Conservation (phyloP, 495 filamentous ascomycete genomes). For the Elasticomyces elasticus region DNA sequence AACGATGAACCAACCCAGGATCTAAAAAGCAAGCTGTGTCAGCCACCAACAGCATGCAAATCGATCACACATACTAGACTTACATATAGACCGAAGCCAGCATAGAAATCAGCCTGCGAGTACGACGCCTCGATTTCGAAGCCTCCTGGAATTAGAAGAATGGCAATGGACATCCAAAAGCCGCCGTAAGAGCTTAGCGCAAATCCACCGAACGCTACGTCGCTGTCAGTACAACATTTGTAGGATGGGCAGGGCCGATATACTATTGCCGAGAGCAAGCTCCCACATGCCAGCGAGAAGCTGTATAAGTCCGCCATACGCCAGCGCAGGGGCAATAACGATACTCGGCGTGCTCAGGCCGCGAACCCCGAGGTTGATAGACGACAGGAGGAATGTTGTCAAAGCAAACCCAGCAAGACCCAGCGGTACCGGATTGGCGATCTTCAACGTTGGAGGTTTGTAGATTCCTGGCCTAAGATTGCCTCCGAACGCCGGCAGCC, state of each 20-base stretch:
- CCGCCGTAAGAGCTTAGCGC: conserved; percentile 18
- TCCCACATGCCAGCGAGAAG: conserved; percentile 23
- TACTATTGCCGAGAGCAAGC: conserved; percentile 14
- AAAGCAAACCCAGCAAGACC: conserved; percentile 19
- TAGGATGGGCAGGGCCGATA: not conserved
- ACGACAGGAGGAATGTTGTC: conserved; percentile 18
- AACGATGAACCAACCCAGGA: conserved; percentile 17
- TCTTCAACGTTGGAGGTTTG: conserved; percentile 7
- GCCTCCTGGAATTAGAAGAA: conserved; percentile 16
- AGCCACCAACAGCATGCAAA: too few species aligned
- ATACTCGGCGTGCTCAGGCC: conserved; percentile 1
- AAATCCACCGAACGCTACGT: conserved; percentile 13
- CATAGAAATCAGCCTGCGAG: conserved; percentile 7
- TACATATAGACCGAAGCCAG: conserved; percentile 14
- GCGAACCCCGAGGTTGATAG: conserved; percentile 12
- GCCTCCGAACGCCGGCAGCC: conserved; percentile 19
- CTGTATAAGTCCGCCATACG: conserved; percentile 19
- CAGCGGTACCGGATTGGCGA: conserved; percentile 20
- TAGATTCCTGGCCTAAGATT: conserved; percentile 12
- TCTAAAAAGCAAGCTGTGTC: conserved; percentile 1
- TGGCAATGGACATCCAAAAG: conserved; percentile 20
- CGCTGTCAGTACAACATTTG: not conserved
- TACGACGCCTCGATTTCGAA: conserved; percentile 6
- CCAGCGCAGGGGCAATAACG: conserved; percentile 14
- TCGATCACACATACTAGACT: too few species aligned